Base-by-base conservation (phyloP, 345 rosid genomes). In the Salix koriyanagi region DNA sequence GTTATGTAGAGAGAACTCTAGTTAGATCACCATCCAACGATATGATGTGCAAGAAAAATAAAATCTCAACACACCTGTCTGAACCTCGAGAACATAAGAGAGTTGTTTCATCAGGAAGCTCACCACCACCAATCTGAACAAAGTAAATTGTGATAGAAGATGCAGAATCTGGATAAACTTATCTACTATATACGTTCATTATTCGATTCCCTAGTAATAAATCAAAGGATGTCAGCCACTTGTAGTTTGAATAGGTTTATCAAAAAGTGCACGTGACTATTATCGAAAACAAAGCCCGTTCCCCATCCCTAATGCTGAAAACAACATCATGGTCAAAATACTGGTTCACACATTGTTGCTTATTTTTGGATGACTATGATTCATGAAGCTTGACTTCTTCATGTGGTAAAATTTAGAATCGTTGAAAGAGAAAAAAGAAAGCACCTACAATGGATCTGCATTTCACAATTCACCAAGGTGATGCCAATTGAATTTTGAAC, bases 101-200 rank as follows among this genome's bases (percentile, higher is more conserved):
- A 41, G 86, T 91, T 62, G 99, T 93, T 81, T 96, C 97, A 81
- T 96, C 97, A 42, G 96, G 97, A 78, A 82, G 78, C 78, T 93
- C 91, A 68, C 99, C 98, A 44, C 94, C 97, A 77, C 98, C 97
- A 73, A 93, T 83, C 98, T 96, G 87, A 79, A 80, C 76, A 86
- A 80, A 78, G 36, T 30, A 76, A 78, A 75, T 79, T 74, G 71
- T 69, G 64, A 85, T 70, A 81, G 60, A 74, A 74, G 72, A 32
- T 72, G 42, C 23, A 65, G 71, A 65, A 23, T 54, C 26, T 1
- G 26, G 46, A 34, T 65, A 41, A 75, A 34, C 5, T 12, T 52
- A 46, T 62, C 46, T 26, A 72, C 65, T 70, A 75, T 42, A 74
- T n/a, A 62, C 54, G 25, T 11, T 36, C 11, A 61, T 66, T 50